Conservation (phyloP, 2,329 filamentous ascomycete genomes). For the Penicillium occitanis region DNA sequence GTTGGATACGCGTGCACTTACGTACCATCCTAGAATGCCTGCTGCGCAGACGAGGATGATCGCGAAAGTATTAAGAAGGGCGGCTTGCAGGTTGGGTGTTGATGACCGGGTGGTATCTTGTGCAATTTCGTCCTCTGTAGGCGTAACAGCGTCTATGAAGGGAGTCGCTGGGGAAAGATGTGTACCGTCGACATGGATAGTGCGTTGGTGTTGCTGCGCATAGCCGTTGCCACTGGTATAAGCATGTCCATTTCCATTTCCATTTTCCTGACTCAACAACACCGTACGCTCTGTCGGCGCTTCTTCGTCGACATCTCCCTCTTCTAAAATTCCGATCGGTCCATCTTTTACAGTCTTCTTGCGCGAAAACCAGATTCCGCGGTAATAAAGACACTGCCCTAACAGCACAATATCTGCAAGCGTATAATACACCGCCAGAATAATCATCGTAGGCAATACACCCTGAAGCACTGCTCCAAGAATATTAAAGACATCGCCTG, state of each 20-base stretch:
- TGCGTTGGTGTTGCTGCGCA: slow-evolving; percentile 22
- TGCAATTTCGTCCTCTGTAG: not conserved
- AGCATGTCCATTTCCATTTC: slow-evolving; percentile 23
- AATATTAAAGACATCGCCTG: slow-evolving; percentile 95
- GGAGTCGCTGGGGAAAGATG: slow-evolving; percentile 82
- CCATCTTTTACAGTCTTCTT: slow-evolving; percentile 23
- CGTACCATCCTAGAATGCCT: slow-evolving; percentile 81
- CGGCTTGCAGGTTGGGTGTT: slow-evolving; percentile 43
- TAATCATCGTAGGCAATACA: slow-evolving; percentile 92
- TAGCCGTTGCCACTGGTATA: not conserved
- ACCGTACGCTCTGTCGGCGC: slow-evolving; percentile 33
- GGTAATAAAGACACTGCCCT: slow-evolving; percentile 91
- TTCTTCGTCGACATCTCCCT: slow-evolving; percentile 17
- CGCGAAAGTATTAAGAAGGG: slow-evolving; percentile 72
- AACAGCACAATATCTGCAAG: slow-evolving; percentile 86
- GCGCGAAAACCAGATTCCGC: slow-evolving; percentile 62
- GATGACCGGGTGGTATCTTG: slow-evolving; percentile 23
- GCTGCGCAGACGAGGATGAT: slow-evolving; percentile 80
- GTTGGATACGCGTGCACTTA: slow-evolving; percentile 54
- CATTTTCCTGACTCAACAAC: slow-evolving; percentile 29
- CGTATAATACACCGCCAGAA: slow-evolving; percentile 92
- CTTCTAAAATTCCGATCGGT: slow-evolving; percentile 26
- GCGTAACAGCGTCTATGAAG: slow-evolving; percentile 57
- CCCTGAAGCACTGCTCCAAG: slow-evolving; percentile 87
- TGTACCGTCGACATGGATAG: slow-evolving; percentile 55